Evolutionary conservation across 2,329 filamentous ascomycete species (phyloP).

Genomic region (Monosporascus sp.): DNA sequence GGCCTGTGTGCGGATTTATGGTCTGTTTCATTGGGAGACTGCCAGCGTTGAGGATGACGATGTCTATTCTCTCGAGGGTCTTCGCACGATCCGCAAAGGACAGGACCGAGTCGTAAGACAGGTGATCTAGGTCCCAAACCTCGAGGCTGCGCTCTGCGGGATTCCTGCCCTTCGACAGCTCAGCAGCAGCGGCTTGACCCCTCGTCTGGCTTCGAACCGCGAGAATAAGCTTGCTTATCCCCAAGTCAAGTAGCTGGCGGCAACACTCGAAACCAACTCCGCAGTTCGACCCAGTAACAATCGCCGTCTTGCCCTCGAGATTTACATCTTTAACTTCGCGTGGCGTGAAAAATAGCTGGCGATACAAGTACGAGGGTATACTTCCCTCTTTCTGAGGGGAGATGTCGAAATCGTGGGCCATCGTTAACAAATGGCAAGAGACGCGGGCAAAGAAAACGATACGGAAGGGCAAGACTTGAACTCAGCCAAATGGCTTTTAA

Average conservation of each 20-base stretch:
- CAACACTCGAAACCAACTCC: slow-evolving; percentile 28
- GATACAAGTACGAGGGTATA: not conserved
- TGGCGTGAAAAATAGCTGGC: not conserved
- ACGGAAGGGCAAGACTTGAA: no score
- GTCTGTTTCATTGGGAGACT: not conserved
- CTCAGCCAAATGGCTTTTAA: no score
- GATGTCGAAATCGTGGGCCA: not conserved
- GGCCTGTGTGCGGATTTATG: slow-evolving; percentile 18
- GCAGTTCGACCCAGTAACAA: slow-evolving; percentile 29
- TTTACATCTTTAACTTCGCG: not conserved
- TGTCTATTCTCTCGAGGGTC: slow-evolving; percentile 31
- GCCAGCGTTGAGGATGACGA: slow-evolving; percentile 29
- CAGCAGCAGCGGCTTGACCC: slow-evolving; percentile 12
- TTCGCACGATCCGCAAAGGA: slow-evolving; percentile 28
- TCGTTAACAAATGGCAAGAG: no score
- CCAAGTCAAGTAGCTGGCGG: slow-evolving; percentile 24
- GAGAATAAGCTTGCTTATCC: slow-evolving; percentile 26
- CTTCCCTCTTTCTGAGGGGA: not conserved
- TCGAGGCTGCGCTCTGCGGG: slow-evolving; percentile 18
- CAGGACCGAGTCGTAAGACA: slow-evolving; percentile 32
- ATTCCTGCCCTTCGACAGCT: not conserved
- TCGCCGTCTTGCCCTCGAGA: slow-evolving; percentile 9
- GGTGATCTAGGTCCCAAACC: slow-evolving; percentile 38
- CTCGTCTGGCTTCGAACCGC: slow-evolving; percentile 24
- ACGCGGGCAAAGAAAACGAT: no score